These are phyloP conservation scores for Kurtzmaniella natalensis DNA, from an alignment of 1,139 yeast species.

Conservation along the genomic window DNA sequence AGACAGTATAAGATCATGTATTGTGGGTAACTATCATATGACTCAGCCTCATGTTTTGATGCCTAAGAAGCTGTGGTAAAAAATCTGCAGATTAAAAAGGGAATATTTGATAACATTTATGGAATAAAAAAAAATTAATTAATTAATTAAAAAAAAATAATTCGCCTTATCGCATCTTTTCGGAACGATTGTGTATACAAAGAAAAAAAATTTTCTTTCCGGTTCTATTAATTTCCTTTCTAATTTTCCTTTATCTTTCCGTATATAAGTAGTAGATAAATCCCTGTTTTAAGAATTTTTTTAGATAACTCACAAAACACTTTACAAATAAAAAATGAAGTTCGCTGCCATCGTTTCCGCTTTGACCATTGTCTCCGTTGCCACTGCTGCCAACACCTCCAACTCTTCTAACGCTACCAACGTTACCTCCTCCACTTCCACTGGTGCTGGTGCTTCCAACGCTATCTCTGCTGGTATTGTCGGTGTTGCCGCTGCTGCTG, in stretches of 20 bases:
- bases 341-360: slow-evolving; percentile 39
- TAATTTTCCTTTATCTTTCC: too few relatives aligned
- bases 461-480: slow-evolving; percentile 23
- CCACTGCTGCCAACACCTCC: slow-evolving; percentile 37
- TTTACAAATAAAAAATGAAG: slow-evolving; percentile 39
- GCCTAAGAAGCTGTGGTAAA: too few relatives aligned
- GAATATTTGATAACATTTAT: too few relatives aligned
- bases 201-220: neutral
- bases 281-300: too few relatives aligned
- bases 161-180: neutral
- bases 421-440: slow-evolving; percentile 11
- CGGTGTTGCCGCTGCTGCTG: slow-evolving; percentile 42
- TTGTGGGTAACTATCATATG: too few relatives aligned
- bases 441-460: slow-evolving; percentile 7
- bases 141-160: neutral
- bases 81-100: too few relatives aligned
- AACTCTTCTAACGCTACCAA: slow-evolving; percentile 27
- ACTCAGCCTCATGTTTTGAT: too few relatives aligned
- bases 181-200: neutral
- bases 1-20: too few relatives aligned
- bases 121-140: too few relatives aligned
- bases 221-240: neutral
- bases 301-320: too few relatives aligned
- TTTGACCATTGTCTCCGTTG: slow-evolving; percentile 41
- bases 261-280: too few relatives aligned